Conservation (phyloP, 225 moss, liverwort and hornwort species). For the Sphagnum tenellum region DNA sequence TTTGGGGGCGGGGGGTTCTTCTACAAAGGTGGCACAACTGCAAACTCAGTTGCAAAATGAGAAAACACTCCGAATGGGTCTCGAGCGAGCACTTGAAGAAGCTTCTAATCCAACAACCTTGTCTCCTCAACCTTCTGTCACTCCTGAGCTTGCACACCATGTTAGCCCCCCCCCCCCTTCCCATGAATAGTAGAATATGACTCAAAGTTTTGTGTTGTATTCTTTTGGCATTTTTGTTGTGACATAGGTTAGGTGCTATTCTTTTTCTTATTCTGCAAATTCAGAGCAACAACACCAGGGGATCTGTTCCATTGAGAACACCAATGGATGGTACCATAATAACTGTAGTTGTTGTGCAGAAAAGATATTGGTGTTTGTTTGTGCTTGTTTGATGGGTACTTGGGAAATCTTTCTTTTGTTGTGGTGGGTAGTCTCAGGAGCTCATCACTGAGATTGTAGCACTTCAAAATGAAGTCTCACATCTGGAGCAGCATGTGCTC, state of each 20-base stretch:
- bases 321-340: too few relatives aligned
- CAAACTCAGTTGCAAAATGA: constrained; percentile 72
- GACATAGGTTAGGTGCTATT: too few relatives aligned
- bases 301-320: too few relatives aligned
- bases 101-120: background rate
- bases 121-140: constrained; percentile 7
- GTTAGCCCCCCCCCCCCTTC: constrained; percentile 11
- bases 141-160: constrained; percentile 29
- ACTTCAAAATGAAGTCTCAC: constrained; percentile 75
- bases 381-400: background rate
- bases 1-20: background rate
- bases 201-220: too few relatives aligned
- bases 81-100: constrained; percentile 59
- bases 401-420: too few relatives aligned
- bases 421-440: constrained; percentile 51
- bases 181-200: too few relatives aligned
- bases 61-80: constrained; percentile 55
- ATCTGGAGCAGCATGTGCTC: constrained; percentile 82
- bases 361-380: background rate
- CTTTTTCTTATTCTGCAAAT: too few relatives aligned
- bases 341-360: too few relatives aligned
- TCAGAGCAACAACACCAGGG: too few relatives aligned
- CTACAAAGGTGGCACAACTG: constrained; percentile 69
- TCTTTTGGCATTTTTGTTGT: too few relatives aligned
- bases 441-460: constrained; percentile 68